Evolutionary conservation across 345 rosid species (phyloP), one percentile per base, ranked within the genome.

Genomic region (Gynandropsis gynandra): DNA sequence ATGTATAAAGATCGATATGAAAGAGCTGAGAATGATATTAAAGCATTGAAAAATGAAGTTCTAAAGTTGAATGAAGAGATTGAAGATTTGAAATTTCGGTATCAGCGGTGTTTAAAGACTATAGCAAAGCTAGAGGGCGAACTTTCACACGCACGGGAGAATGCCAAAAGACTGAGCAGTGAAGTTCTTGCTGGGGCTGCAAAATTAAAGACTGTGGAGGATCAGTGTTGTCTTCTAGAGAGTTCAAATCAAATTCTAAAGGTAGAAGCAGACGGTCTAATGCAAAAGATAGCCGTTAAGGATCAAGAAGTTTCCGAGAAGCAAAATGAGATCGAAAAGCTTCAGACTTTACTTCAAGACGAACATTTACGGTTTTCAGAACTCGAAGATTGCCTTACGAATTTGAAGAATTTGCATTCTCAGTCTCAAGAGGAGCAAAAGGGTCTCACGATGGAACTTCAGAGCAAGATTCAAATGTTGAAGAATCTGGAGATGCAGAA

Each of bases 261-360:
- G 70, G 46, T 58, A n/a, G 83, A 85, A 70, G 76, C 93, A 49
- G 80, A 82, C 44, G 64, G 62, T 67, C 61, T 82, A 54, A 68
- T 79, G 7, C 73, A 71, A 56, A 75, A 68, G 68, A 67, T 87
- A 63, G 76, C 79, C 12, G 54, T 47, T 31, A 87, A 87, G 69
- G 95, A 90, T 68, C 67, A 69, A 58, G 77, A 87, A 58, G 85
- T 90, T 52, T 63, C 53, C n/a, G 70, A 67, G 67, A 85, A 87
- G 74, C 82, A 72, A 60, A 80, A 69, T 42, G 81, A 74, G 68
- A 70, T 87, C 24, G 80, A 72, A 45, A 79, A 72, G 59, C 62
- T 79, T 61, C 83, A 81, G 39, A 58, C 38, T 33, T 59, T 73
- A 27, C 50, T 84, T 64, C 74, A 70, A 63, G 81, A 76, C 39